phyloP scores from a whole-genome alignment of 306 rosid species.

The Cucumis melo region DNA sequence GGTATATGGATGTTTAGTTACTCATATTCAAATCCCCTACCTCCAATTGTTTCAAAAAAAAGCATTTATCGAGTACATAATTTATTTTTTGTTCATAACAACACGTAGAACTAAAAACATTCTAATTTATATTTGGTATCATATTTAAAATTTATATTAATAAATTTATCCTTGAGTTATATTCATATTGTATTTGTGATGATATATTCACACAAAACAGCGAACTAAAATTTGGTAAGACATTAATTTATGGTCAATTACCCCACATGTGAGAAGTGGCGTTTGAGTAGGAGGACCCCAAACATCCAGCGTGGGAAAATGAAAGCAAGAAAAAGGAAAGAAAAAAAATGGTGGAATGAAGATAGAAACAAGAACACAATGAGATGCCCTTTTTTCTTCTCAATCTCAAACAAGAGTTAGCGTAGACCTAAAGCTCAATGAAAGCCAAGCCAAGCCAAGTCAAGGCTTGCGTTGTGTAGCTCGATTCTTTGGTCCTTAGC shows the following conservation, averaged over 20 bases:
- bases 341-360: not conserved
- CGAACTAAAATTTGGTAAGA: no score
- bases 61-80: no score
- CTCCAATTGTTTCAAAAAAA: no score
- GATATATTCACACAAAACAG: no score
- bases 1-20: no score
- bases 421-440: conserved; percentile 9
- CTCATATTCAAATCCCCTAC: no score
- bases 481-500: not conserved
- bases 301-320: not conserved
- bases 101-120: no score
- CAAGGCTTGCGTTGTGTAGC: not conserved
- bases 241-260: not conserved
- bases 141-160: no score
- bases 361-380: not conserved
- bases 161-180: no score
- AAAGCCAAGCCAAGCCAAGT: not conserved
- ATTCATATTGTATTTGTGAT: no score
- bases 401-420: not conserved
- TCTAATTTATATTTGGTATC: no score
- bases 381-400: not conserved
- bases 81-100: no score
- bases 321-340: not conserved
- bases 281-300: not conserved
- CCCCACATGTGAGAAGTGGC: not conserved